Base-by-base conservation (phyloP, 345 rosid species). In the Cardamine occulta region DNA sequence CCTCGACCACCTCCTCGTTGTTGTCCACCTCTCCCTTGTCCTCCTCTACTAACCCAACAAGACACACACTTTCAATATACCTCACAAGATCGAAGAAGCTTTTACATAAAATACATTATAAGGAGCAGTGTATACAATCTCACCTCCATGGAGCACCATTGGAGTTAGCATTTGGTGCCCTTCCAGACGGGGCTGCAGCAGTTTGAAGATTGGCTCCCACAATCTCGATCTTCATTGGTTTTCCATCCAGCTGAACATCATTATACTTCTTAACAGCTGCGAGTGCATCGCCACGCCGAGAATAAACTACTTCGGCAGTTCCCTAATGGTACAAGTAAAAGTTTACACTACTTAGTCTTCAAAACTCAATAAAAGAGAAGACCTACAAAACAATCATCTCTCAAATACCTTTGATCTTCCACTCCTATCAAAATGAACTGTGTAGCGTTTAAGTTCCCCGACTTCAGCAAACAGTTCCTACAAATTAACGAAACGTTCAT, bases 341-440 rank as follows among this genome's bases (percentile, higher is more conserved):
- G 39, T 49, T 63, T 19, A 67, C 73, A 68, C 75, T 45, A 4
- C 53, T 70, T 1, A 55, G 37, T 18, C 39, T 60, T 70, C 8
- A 24, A 15, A 5, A 23, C 32, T 42, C 65, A 44, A 42, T 1
- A 1, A 58, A 1, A 19, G 19, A 3, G 19, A 58, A 23, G 21
- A 39, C 19, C 42, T 8, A 73, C 66, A 74, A 82, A 79, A 78
- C 70, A 62, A 66, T 73, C 74, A 80, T 69, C 79, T 69, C 80
- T 73, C 80, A 75, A 67, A 71, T 92, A 94, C 97, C 99, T 90
- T 89, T 55, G 97, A 92, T 89, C 99, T 89, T 75, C 99, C 98
- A 47, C 97, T 90, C 84, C 93, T 83, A 61, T 95, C 99, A 56
- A 90, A 92, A 78, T 90, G 97, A 63, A 95, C 75, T 2, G 91